Conservation (phyloP, 345 rosid genomes). For the Heritiera fomes region DNA sequence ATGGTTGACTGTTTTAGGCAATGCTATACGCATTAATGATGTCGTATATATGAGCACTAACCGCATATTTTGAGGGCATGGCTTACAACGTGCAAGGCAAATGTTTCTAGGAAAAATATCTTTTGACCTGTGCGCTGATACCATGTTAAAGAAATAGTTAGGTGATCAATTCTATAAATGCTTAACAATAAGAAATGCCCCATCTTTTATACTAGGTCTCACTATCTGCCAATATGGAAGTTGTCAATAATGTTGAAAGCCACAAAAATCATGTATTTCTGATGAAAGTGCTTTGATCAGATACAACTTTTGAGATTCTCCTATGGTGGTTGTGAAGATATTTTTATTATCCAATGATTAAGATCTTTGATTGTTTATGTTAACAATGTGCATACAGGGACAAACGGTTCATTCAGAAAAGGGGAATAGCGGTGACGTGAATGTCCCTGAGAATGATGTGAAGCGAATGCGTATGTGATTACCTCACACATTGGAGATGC, state of each 20-base stretch:
- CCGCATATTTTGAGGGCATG: not conserved
- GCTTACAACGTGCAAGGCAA: not conserved
- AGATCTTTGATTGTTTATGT: not conserved
- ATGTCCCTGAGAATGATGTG: constrained; percentile 74
- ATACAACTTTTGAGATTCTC: not conserved
- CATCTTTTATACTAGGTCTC: not conserved
- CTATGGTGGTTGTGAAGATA: not conserved
- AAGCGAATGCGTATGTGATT: constrained; percentile 55
- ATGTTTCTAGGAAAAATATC: not conserved
- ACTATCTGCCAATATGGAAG: not conserved
- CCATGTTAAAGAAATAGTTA: not conserved
- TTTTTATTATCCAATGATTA: not conserved
- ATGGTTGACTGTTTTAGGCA: not conserved
- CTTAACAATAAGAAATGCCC: not conserved
- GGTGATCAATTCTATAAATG: not conserved
- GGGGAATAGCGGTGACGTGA: constrained; percentile 60
- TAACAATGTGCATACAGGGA: constrained; percentile 40
- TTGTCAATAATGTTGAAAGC: not conserved
- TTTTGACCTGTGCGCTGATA: not conserved
- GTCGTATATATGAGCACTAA: not conserved
- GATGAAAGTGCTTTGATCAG: not conserved
- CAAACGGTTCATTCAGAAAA: constrained; percentile 35
- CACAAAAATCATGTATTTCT: not conserved
- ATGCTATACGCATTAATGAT: no score
- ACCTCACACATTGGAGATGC: not conserved